Conservation (phyloP, 2,329 filamentous ascomycete species). For the Nakataea oryzae region DNA sequence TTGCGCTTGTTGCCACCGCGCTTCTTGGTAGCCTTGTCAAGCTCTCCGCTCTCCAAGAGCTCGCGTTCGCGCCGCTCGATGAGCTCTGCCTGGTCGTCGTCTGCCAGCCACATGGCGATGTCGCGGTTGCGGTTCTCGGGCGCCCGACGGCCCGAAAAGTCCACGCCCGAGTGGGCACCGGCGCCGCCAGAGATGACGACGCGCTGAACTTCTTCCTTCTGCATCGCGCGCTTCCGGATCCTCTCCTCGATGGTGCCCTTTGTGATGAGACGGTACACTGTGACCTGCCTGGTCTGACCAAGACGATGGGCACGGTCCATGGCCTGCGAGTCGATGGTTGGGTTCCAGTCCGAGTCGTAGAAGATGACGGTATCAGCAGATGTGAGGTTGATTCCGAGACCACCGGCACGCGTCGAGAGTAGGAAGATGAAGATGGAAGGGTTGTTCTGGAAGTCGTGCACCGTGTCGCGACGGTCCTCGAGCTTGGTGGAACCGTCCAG, state of each 20-base stretch:
- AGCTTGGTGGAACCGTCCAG: slow-evolving; percentile 95
- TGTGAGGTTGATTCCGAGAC: slow-evolving; percentile 94
- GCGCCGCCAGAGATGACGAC: slow-evolving; percentile 84
- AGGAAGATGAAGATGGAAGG: slow-evolving; percentile 97
- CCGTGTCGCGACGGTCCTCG: slow-evolving; percentile 91
- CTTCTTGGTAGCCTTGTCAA: slow-evolving; percentile 51
- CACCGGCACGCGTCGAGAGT: slow-evolving; percentile 89
- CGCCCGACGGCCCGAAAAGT: slow-evolving; percentile 86
- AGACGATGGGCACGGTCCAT: slow-evolving; percentile 99
- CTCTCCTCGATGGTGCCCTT: slow-evolving; percentile 95
- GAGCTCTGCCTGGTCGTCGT: slow-evolving; percentile 90
- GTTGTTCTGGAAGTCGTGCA: slow-evolving; percentile 89
- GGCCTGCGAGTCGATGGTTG: slow-evolving; percentile 95
- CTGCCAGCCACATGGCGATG: slow-evolving; percentile 96
- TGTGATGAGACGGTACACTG: slow-evolving; percentile 94
- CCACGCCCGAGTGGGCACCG: slow-evolving; percentile 57
- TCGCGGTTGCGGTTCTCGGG: slow-evolving; percentile 93
- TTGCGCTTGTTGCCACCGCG: slow-evolving; percentile 46
- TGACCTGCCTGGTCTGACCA: slow-evolving; percentile 90
- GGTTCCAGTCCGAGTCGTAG: slow-evolving; percentile 99
- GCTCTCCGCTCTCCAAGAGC: slow-evolving; percentile 61
- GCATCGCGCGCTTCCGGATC: slow-evolving; percentile 89
- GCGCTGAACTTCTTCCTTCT: slow-evolving; percentile 97
- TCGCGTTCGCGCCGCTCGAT: slow-evolving; percentile 91
- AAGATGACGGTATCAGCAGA: slow-evolving; percentile 98